These are phyloP conservation scores for Pholiota microspora DNA, from an alignment of 768 basidiomycete genomes.

Conservation along the genomic window DNA sequence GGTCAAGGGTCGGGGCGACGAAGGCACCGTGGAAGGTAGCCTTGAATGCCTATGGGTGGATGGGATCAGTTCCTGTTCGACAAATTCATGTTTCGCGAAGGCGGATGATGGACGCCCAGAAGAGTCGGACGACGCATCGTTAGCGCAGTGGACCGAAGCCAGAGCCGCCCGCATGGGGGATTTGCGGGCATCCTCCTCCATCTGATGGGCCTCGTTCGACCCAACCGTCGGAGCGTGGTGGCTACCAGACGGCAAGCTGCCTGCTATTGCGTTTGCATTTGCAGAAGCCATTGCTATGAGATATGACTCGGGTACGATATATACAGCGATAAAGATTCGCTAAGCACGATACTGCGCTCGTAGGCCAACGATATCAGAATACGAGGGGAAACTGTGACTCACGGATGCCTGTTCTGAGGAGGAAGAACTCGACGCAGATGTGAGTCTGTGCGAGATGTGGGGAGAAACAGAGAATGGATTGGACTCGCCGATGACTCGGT, in stretches of 20 bases:
- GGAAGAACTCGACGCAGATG: constrained; percentile 15
- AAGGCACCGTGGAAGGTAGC: constrained; percentile 49
- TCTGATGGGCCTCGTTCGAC: constrained; percentile 18
- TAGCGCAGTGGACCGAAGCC: constrained; percentile 18
- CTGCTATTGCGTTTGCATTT: constrained; percentile 17
- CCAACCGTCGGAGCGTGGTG: constrained; percentile 18
- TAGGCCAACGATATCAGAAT: constrained; percentile 26
- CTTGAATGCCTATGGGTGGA: constrained; percentile 53
- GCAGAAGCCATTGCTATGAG: constrained; percentile 19
- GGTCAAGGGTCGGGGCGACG: constrained; percentile 26
- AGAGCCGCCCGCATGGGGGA: constrained; percentile 17
- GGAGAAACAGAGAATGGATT: constrained; percentile 19
- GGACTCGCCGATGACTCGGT: constrained; percentile 22
- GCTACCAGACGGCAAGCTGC: constrained; percentile 20
- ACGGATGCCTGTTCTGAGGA: constrained; percentile 26
- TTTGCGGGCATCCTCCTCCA: constrained; percentile 21
- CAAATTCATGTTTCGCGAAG: constrained; percentile 22
- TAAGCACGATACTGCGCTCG: constrained; percentile 18
- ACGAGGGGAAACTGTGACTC: constrained; percentile 29
- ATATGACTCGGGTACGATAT: constrained; percentile 16
- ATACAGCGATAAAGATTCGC: constrained; percentile 16
- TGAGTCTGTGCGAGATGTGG: constrained; percentile 15
- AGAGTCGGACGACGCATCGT: constrained; percentile 2
- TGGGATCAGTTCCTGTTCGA: constrained; percentile 53
- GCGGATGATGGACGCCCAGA: constrained; percentile 10